Base-by-base conservation (phyloP, 768 basidiomycete species). In the Filobasidium floriforme region DNA sequence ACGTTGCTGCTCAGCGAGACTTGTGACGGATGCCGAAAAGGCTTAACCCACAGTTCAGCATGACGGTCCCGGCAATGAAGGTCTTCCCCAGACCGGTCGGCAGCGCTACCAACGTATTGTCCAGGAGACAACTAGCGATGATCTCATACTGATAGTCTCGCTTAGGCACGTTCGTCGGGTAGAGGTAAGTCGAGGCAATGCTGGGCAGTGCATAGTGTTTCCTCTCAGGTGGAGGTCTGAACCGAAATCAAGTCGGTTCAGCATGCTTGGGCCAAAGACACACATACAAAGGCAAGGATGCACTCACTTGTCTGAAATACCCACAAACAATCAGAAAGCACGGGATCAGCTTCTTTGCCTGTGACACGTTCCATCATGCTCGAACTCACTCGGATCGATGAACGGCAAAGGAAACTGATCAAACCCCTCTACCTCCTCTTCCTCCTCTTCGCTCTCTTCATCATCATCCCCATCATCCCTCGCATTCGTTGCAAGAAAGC, bases 21-120 rank as follows among this genome's bases (percentile, higher is more conserved):
- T 24, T 12, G 3, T 51, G 6, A 3, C 46, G 46, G 46, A n/a
- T 12, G 46, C 3, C 18, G 5, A 51, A 12, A 51, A 68, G 66
- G 26, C 61, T n/a, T 19, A 46, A 73, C 84, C 72, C 72, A 91
- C 91, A 94, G 73, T 93, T 94, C 32, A 93, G 80, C 94, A 99
- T 97, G 24, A 99, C 84, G 1, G 90, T 91, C 0, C 94, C 92
- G 3, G 96, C 96, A 67, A 99, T 89, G 73, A 99, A 98, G 0
- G 96, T 99, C 80, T 99, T 99, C 18, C 96, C 96, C 14, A 98
- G 81, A 54, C 96, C 96, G 0, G 96, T 99, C 1, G 96, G 96
- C 15, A 99, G 80, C 0, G 92, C 89, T 32, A 97, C 92, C 9
- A 99, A 84, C 7, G 90, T 89, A 74, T 99, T 98, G 28, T 97